Base-by-base conservation (phyloP, 176 grass and related monocot species). In the Carex myosuroides region DNA sequence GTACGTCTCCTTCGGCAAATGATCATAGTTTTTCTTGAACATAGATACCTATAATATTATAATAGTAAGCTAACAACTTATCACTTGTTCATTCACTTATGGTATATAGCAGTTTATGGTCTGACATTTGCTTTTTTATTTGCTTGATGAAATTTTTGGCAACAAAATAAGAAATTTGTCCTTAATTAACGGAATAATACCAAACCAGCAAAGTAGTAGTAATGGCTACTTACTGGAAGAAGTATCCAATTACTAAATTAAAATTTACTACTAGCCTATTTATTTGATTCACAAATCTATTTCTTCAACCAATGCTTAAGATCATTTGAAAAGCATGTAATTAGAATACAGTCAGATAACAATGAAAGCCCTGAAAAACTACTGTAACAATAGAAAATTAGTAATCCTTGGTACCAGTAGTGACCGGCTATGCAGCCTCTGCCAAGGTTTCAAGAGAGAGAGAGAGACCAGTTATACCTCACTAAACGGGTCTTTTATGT, bases 21-120 rank as follows among this genome's bases (percentile, higher is more conserved):
- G 95, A 84, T 98, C 95, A 91, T 90, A 98, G 55, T 98, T 98
- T 87, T 89, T 98, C 82, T 98, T 98, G 82, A 98, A 98, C 95
- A 98, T 94, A 16, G 95, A 98, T 84, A 98, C 91, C 95, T 98
- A 87, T 79, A 13, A 89, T 30, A 79, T 85, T 84, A 64, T 70
- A 86, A 88, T 85, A 72, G 8, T 81, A 44, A 79, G 5, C 69
- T 64, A 41, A 11, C 41, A 54, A 72, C 26, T 70, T 72, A 18
- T 29, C 37, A 35, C 39, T 17, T 82, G 59, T 64, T 65, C 37
- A 39, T 39, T 39, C 37, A 73, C 70, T 14, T 42, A n/a, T 14
- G n/a, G 11, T 52, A 13, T 52, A 44, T 21, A 74, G 44, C 70
- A 52, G 44, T 13, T 72, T 74, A 74, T 24, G 44, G 70, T 13